These are phyloP conservation scores for Sisymbrium altissimum DNA, from an alignment of 345 rosid species.

Conservation along the genomic window DNA sequence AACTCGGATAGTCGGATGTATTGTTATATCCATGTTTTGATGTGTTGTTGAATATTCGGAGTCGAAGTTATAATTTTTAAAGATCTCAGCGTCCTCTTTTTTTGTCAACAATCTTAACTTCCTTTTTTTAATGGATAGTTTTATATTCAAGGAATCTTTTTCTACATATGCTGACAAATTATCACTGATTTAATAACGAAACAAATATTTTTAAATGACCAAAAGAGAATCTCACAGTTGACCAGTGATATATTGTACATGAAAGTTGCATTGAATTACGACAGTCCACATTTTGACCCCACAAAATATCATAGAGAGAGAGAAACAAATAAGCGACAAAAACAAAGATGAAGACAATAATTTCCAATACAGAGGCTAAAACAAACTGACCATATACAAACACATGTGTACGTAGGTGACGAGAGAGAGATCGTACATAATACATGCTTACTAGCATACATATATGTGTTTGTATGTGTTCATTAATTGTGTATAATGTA, in stretches of 20 bases:
- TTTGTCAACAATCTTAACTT: neutral
- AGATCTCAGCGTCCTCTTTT: neutral
- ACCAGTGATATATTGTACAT: constrained; percentile 17
- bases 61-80: neutral
- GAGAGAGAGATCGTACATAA: constrained; percentile 8
- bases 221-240: constrained; percentile 33
- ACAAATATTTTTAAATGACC: neutral
- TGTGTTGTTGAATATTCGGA: constrained; percentile 18
- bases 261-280: constrained; percentile 28
- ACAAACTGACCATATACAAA: constrained; percentile 37
- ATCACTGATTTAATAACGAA: neutral
- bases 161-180: neutral
- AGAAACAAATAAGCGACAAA: constrained; percentile 17
- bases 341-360: constrained; percentile 29
- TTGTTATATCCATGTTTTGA: constrained; percentile 8
- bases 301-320: constrained; percentile 21
- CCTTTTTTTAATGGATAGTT: neutral
- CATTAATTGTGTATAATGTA: constrained; percentile 1
- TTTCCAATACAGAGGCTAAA: constrained; percentile 22
- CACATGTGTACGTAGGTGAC: constrained; percentile 29
- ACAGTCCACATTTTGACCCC: constrained; percentile 27
- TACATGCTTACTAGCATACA: constrained; percentile 11
- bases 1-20: constrained; percentile 5
- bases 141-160: neutral
- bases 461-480: constrained; percentile 15